Evolutionary conservation across 1,284 basidiomycete species (phyloP).

Genomic region (Inonotus obliquus): DNA sequence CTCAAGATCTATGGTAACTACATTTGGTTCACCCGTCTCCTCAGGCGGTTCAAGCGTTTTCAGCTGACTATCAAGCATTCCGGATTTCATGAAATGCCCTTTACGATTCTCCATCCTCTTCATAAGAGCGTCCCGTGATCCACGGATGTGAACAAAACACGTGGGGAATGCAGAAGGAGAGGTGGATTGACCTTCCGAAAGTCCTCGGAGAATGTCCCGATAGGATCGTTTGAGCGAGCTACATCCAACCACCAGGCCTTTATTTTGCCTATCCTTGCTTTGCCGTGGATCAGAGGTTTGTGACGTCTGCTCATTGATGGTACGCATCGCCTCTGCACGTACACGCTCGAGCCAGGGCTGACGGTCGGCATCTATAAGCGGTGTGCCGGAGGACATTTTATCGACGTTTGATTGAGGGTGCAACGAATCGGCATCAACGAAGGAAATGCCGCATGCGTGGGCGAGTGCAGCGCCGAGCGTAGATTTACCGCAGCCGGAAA

Average conservation of each 20-base stretch:
- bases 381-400: constrained; percentile 83
- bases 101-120: constrained; percentile 68
- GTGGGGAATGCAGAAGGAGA: constrained; percentile 44
- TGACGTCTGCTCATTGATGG: constrained; percentile 39
- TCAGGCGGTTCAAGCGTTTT: constrained; percentile 73
- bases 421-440: constrained; percentile 87
- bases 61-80: constrained; percentile 86
- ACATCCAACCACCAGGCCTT: constrained; percentile 76
- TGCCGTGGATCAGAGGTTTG: constrained; percentile 23
- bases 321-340: constrained; percentile 56
- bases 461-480: constrained; percentile 74
- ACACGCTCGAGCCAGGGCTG: constrained; percentile 83
- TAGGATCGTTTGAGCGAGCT: constrained; percentile 84
- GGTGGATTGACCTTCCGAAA: constrained; percentile 29
- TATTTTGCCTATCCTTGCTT: constrained; percentile 17
- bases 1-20: constrained; percentile 61
- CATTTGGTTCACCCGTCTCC: constrained; percentile 52
- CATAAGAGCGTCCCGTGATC: constrained; percentile 55
- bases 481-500: constrained; percentile 84
- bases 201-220: constrained; percentile 75
- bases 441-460: constrained; percentile 58
- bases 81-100: constrained; percentile 87
- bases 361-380: constrained; percentile 80
- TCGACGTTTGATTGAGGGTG: constrained; percentile 80
- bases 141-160: constrained; percentile 83